A percentile compares a stretch with the other conserved stretches of the same genome.
Conservation (phyloP, 371 early-diverging fungal species). For the Mycotypha africana region DNA sequence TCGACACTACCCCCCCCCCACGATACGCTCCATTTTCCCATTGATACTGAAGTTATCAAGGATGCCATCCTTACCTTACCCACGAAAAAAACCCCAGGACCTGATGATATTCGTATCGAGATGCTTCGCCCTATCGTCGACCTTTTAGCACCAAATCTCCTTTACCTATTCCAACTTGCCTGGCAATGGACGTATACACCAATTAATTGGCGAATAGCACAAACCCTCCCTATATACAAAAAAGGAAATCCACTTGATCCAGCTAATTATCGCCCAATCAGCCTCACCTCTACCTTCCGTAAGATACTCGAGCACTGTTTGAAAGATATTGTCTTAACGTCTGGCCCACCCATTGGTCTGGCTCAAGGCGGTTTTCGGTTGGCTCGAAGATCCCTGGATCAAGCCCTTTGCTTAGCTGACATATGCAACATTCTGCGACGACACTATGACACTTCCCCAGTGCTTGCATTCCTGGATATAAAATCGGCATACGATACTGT, state of each 20-base stretch:
- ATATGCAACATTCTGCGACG: background rate
- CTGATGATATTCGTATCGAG: background rate
- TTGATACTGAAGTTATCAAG: no score
- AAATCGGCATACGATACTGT: slow-evolving; percentile 16
- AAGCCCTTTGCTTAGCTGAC: no score
- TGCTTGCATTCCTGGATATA: slow-evolving; percentile 9
- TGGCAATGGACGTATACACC: slow-evolving; percentile 20
- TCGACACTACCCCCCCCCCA: no score
- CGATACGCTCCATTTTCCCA: no score
- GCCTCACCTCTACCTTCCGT: slow-evolving; percentile 6
- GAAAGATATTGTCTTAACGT: background rate
- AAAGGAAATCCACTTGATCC: slow-evolving; percentile 12
- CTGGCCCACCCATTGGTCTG: slow-evolving; percentile 4
- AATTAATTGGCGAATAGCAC: slow-evolving; percentile 11
- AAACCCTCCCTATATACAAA: slow-evolving; percentile 16
- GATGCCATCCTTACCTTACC: no score
- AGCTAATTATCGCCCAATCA: slow-evolving; percentile 14
- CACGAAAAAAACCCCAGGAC: no score
- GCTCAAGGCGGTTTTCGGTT: no score
- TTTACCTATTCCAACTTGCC: slow-evolving; percentile 6
- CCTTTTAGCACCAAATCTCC: no score
- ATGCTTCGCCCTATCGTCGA: no score
- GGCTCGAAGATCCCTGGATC: no score
- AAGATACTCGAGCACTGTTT: no score
- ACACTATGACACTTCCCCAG: background rate